Conservation (phyloP, 352 stramenopile genomes). For the Phytophthora meadii region DNA sequence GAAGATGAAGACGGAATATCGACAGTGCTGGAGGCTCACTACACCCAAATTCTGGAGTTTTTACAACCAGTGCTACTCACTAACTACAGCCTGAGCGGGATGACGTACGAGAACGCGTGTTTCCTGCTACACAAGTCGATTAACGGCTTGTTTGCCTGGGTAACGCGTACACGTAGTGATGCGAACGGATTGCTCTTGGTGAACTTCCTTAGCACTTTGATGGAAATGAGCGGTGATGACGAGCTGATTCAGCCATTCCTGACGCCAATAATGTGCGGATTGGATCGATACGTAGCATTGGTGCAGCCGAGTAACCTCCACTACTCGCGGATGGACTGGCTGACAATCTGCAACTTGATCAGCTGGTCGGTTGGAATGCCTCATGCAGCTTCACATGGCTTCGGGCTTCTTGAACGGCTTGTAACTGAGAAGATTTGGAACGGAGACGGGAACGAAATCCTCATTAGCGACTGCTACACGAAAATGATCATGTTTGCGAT, state of each 20-base stretch:
- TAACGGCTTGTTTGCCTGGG: constrained; percentile 62
- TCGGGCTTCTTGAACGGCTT: constrained; percentile 68
- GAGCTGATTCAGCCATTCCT: constrained; percentile 71
- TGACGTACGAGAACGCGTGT: constrained; percentile 72
- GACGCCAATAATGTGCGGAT: constrained; percentile 63
- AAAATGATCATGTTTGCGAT: constrained; percentile 73
- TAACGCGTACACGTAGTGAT: constrained; percentile 47
- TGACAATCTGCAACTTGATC: constrained; percentile 69
- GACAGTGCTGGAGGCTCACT: constrained; percentile 59
- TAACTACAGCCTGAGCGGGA: constrained; percentile 33
- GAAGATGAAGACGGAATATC: constrained; percentile 58
- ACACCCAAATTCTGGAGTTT: constrained; percentile 48
- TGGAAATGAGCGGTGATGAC: constrained; percentile 68
- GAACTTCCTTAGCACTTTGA: constrained; percentile 54
- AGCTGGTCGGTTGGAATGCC: constrained; percentile 54
- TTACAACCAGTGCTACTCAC: constrained; percentile 56
- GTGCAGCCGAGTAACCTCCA: constrained; percentile 38
- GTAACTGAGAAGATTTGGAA: constrained; percentile 67
- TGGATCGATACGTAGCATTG: constrained; percentile 45
- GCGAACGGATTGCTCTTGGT: constrained; percentile 42
- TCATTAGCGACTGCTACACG: constrained; percentile 69
- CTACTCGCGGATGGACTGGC: constrained; percentile 62
- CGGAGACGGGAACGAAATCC: constrained; percentile 53
- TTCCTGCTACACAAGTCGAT: constrained; percentile 71
- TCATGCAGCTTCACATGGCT: constrained; percentile 61